Conservation (phyloP, 192 early-diverging fungal species). For the Backusella parvicylindrica region DNA sequence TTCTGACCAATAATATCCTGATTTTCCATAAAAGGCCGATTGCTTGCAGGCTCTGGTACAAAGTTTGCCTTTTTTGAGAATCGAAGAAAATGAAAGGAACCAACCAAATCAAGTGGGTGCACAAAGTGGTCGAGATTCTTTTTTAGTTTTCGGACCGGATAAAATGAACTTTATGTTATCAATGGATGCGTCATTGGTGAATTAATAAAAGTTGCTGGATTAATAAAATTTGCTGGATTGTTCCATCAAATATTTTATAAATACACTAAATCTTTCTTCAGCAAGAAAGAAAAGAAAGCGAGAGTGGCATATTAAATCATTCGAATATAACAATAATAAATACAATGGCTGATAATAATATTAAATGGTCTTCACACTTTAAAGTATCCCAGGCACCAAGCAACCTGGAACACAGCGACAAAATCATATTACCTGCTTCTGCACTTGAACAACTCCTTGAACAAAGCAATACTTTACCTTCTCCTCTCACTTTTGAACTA, state of each 20-base stretch:
- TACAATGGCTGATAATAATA: not conserved
- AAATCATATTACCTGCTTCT: constrained; percentile 49
- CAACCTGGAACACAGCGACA: constrained; percentile 48
- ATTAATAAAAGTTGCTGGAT: not conserved
- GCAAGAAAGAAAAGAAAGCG: not conserved
- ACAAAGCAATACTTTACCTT: constrained; percentile 40
- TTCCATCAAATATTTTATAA: not conserved
- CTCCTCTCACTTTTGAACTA: constrained; percentile 59
- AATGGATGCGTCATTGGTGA: not conserved
- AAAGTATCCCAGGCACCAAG: constrained; percentile 16
- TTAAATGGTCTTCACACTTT: constrained; percentile 13
- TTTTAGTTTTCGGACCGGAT: not conserved
- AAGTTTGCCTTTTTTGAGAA: not conserved
- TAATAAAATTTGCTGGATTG: not conserved
- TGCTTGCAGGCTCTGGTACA: not conserved
- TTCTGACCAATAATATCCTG: not conserved
- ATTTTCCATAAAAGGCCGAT: not conserved
- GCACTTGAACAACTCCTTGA: constrained; percentile 48
- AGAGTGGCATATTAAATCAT: not conserved
- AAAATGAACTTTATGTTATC: not conserved
- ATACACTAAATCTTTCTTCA: not conserved
- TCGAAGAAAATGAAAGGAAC: not conserved
- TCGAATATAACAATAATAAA: not conserved
- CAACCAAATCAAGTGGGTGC: not conserved
- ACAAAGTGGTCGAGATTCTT: not conserved